These are phyloP conservation scores for Penicillium glabrum DNA, from an alignment of 2,329 filamentous ascomycete genomes.

Conservation along the genomic window DNA sequence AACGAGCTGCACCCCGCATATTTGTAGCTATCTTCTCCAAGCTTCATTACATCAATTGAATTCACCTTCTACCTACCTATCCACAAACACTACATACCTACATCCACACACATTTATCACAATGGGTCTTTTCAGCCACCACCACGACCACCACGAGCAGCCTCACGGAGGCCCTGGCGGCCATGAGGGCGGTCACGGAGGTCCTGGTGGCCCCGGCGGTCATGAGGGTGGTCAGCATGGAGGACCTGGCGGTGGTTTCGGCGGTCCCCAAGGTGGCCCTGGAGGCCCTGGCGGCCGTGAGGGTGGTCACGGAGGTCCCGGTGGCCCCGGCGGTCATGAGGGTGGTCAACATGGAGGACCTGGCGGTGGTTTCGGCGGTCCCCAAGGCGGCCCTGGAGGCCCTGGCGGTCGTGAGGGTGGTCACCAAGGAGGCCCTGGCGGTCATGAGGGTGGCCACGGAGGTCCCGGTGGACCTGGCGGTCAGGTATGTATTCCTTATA, in stretches of 20 bases:
- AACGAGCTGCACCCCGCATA: neutral
- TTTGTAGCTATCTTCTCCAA: neutral
- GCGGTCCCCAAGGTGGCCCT: neutral
- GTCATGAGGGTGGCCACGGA: too few relatives aligned
- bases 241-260: neutral
- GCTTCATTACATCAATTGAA: neutral
- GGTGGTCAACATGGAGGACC: neutral
- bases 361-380: neutral
- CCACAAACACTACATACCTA: neutral
- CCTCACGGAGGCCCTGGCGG: neutral
- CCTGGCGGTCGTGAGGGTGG: neutral
- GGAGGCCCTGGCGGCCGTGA: neutral
- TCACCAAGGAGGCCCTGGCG: neutral
- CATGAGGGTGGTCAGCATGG: neutral
- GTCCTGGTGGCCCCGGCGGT: neutral
- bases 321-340: neutral
- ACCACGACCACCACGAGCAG: neutral
- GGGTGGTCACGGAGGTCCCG: neutral
- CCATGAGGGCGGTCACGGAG: neutral
- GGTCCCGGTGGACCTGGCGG: neutral
- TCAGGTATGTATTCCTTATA: neutral
- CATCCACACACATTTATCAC: neutral
- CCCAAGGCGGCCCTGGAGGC: neutral
- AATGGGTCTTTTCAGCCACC: constrained; percentile 15
- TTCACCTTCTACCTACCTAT: neutral